A percentile compares a stretch with the other conserved stretches of the same genome.
These are phyloP conservation scores for Gossypium arboreum DNA, from an alignment of 345 rosid genomes.

Conservation along the genomic window DNA sequence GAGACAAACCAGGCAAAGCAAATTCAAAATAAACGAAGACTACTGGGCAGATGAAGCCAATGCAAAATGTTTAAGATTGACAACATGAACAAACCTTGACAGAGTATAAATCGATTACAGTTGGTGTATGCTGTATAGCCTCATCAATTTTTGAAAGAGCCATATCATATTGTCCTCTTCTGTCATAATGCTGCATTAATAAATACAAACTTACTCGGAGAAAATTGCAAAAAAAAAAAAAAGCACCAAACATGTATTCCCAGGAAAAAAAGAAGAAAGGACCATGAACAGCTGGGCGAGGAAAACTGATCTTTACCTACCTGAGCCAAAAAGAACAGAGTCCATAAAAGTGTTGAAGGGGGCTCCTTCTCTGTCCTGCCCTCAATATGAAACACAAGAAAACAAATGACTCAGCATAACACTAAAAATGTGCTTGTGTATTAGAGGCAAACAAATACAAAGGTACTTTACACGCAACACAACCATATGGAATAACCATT, in stretches of 20 bases:
- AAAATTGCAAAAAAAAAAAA: constrained; percentile 11
- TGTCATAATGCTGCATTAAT: constrained; percentile 89
- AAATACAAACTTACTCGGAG: constrained; percentile 11
- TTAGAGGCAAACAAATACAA: neutral
- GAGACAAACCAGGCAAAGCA: neutral
- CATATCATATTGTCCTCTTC: constrained; percentile 70
- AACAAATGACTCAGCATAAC: constrained; percentile 9
- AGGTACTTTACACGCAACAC: neutral
- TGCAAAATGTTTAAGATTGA: constrained; percentile 4
- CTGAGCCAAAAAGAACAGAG: constrained; percentile 93
- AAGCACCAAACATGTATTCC: neutral
- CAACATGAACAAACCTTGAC: constrained; percentile 60
- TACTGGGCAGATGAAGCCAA: neutral
- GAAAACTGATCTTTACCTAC: constrained; percentile 31
- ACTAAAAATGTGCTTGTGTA: neutral
- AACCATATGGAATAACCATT: neutral
- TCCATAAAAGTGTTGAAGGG: constrained; percentile 93
- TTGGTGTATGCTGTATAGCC: constrained; percentile 93
- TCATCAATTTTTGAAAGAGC: constrained; percentile 82
- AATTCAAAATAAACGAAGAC: neutral
- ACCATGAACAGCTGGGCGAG: neutral
- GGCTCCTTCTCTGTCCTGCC: constrained; percentile 87
- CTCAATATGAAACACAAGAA: constrained; percentile 16
- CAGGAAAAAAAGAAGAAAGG: neutral
- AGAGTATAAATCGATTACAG: constrained; percentile 91